phyloP scores from a whole-genome alignment of 2,329 filamentous ascomycete species.

The Trichoderma atroviride region DNA sequence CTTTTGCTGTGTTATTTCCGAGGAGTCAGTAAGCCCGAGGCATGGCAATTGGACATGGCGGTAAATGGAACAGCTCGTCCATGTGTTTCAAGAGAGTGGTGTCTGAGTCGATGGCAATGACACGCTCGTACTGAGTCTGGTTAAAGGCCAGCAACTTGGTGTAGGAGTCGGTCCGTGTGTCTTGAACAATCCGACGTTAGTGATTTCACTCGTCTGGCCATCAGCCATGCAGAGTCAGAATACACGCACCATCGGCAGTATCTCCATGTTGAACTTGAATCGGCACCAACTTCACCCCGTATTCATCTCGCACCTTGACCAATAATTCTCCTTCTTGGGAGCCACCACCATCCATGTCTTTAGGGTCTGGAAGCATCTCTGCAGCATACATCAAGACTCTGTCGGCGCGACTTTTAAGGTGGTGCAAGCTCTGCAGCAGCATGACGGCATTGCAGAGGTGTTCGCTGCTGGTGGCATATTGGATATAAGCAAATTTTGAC shows the following conservation, averaged over 20 bases:
- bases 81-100: slow-evolving; percentile 63
- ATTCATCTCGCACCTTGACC: slow-evolving; percentile 48
- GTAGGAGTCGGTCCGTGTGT: slow-evolving; percentile 65
- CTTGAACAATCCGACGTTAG: too few species aligned
- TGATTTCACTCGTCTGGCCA: background rate
- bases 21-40: slow-evolving; percentile 72
- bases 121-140: slow-evolving; percentile 59
- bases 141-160: slow-evolving; percentile 72
- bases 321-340: slow-evolving; percentile 40
- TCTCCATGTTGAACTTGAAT: slow-evolving; percentile 45
- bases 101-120: slow-evolving; percentile 63
- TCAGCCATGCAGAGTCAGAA: too few species aligned
- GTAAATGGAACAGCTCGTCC: slow-evolving; percentile 73
- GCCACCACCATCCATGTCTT: slow-evolving; percentile 33
- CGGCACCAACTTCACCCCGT: slow-evolving; percentile 48
- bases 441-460: slow-evolving; percentile 56
- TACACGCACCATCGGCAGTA: slow-evolving; percentile 34
- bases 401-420: slow-evolving; percentile 47
- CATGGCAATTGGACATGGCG: slow-evolving; percentile 63
- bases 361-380: slow-evolving; percentile 39
- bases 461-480: slow-evolving; percentile 52
- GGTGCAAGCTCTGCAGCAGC: slow-evolving; percentile 50
- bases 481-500: slow-evolving; percentile 51
- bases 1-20: slow-evolving; percentile 44
- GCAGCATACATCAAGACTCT: slow-evolving; percentile 52